Conservation (phyloP, 805 yeast genomes). For the Nakazawaea populi region DNA sequence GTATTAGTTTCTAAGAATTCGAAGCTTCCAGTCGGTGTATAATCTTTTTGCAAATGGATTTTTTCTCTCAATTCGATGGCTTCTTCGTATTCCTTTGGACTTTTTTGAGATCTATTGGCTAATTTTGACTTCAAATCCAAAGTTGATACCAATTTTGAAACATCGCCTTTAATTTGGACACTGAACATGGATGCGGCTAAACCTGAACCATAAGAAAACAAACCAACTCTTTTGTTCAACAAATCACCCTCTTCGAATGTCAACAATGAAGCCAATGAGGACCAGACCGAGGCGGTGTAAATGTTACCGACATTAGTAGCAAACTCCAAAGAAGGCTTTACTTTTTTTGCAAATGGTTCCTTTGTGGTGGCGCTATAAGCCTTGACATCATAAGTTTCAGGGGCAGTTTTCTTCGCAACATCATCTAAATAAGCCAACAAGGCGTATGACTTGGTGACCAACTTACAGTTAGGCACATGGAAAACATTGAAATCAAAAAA, state of each 20-base stretch:
- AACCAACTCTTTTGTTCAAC: conserved; percentile 79
- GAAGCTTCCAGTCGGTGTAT: conserved; percentile 72
- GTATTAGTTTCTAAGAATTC: conserved; percentile 70
- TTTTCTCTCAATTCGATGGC: conserved; percentile 84
- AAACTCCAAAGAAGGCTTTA: conserved; percentile 73
- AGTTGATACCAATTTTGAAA: conserved; percentile 54
- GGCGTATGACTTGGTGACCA: conserved; percentile 88
- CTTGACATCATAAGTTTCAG: conserved; percentile 79
- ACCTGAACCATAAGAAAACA: conserved; percentile 98
- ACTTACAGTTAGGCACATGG: conserved; percentile 98
- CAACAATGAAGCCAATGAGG: conserved; percentile 78
- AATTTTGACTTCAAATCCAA: conserved; percentile 68
- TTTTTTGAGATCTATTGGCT: conserved; percentile 52
- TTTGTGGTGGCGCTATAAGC: conserved; percentile 74
- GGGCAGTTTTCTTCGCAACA: conserved; percentile 45
- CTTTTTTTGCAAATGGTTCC: conserved; percentile 58
- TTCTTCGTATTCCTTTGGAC: conserved; percentile 79
- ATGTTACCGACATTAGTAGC: conserved; percentile 98
- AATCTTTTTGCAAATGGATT: conserved; percentile 76
- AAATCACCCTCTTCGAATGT: conserved; percentile 67
- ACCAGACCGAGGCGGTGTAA: conserved; percentile 93
- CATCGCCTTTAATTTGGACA: conserved; percentile 74
- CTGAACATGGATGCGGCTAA: conserved; percentile 88
- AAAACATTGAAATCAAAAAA: conserved; percentile 89
- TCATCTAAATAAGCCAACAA: conserved; percentile 75